Conservation (phyloP, 805 yeast species). For the Barnettozyma pratensis region DNA sequence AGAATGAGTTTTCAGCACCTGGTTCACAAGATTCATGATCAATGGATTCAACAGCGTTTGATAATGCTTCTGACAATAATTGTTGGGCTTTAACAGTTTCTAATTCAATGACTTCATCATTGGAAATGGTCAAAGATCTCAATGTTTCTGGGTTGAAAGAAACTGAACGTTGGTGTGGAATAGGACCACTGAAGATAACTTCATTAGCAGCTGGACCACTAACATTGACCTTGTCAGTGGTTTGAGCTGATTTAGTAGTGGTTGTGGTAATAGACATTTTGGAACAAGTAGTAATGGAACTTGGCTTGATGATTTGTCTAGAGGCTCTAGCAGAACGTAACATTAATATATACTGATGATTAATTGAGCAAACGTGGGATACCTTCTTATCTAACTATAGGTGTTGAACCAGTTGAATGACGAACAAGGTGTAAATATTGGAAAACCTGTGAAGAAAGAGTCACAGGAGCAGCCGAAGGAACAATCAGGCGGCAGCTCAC, state of each 20-base stretch:
- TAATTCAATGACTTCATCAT: slow-evolving; percentile 8
- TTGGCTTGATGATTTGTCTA: slow-evolving; percentile 6
- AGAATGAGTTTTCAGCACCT: slow-evolving; percentile 83
- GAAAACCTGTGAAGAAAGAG: slow-evolving; percentile 7
- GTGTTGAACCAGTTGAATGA: background rate
- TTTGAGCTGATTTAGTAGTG: slow-evolving; percentile 7
- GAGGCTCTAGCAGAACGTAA: slow-evolving; percentile 21
- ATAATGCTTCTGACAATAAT: slow-evolving; percentile 36
- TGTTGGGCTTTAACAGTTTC: slow-evolving; percentile 29
- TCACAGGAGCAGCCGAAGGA: slow-evolving; percentile 10
- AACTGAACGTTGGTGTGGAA: background rate
- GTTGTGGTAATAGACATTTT: slow-evolving; percentile 18
- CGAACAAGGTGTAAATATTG: background rate
- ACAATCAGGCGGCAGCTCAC: slow-evolving; percentile 50
- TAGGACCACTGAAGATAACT: background rate
- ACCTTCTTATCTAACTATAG: background rate
- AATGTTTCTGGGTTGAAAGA: background rate
- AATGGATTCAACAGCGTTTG: slow-evolving; percentile 35
- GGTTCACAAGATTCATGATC: slow-evolving; percentile 58
- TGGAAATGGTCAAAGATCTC: background rate
- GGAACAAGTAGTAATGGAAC: background rate
- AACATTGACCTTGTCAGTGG: background rate
- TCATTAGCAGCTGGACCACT: background rate
- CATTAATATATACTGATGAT: slow-evolving; percentile 14
- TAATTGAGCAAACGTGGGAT: slow-evolving; percentile 12